Conservation (phyloP, 768 basidiomycete species). For the Naganishia antarctica region DNA sequence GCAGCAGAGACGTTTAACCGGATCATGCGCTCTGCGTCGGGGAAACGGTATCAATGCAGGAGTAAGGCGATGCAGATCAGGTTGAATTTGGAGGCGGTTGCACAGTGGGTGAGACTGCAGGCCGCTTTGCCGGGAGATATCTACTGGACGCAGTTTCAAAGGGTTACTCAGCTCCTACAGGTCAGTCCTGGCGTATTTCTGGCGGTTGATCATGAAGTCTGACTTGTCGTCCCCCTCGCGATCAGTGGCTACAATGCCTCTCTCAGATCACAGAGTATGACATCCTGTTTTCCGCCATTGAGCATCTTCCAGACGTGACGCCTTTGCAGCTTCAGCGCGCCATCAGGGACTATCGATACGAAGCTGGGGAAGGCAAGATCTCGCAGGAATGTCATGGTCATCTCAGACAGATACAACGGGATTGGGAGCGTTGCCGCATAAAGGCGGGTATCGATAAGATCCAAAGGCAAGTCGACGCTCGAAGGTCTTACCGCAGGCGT, state of each 20-base stretch:
- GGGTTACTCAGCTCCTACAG: conserved; percentile 65
- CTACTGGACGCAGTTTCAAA: conserved; percentile 67
- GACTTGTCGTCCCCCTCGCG: not conserved
- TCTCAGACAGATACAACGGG: conserved; percentile 87
- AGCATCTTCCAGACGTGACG: conserved; percentile 77
- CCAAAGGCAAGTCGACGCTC: conserved; percentile 56
- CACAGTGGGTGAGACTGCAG: conserved; percentile 74
- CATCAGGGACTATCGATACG: conserved; percentile 76
- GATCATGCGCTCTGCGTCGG: conserved; percentile 50
- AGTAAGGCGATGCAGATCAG: conserved; percentile 79
- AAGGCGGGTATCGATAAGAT: conserved; percentile 79
- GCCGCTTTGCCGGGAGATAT: conserved; percentile 74
- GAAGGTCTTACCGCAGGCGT: conserved; percentile 33
- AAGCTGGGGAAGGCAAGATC: conserved; percentile 87
- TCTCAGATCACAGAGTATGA: conserved; percentile 85
- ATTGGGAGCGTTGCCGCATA: conserved; percentile 90
- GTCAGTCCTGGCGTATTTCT: conserved; percentile 57
- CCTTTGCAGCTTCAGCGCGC: conserved; percentile 95
- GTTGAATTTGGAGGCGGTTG: conserved; percentile 75
- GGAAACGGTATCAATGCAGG: conserved; percentile 93
- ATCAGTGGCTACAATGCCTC: conserved; percentile 59
- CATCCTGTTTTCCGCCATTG: conserved; percentile 81
- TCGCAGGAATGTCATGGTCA: conserved; percentile 93
- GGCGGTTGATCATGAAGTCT: not conserved
- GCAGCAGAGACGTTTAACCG: conserved; percentile 62